Evolutionary conservation across 164 flowering plant species (phyloP).

Genomic region (Cinnamomum chago): DNA sequence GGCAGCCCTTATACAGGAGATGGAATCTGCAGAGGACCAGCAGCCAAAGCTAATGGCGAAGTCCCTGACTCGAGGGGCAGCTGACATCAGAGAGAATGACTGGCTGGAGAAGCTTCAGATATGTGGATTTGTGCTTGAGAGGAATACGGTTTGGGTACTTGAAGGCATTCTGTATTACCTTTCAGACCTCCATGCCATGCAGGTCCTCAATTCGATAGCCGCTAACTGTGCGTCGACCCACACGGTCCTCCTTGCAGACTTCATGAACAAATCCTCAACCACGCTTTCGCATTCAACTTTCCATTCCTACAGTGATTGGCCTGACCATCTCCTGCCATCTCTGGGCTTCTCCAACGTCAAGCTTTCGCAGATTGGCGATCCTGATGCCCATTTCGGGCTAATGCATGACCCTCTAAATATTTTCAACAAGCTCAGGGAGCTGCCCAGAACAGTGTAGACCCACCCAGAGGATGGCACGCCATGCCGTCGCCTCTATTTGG

Average conservation of each 20-base stretch:
- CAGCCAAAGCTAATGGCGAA: conserved; percentile 54
- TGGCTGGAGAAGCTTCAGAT: conserved; percentile 75
- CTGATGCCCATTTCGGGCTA: conserved; percentile 87
- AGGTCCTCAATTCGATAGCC: conserved; percentile 66
- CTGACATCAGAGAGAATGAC: conserved; percentile 58
- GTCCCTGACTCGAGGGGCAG: conserved; percentile 68
- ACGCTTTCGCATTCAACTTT: conserved; percentile 47
- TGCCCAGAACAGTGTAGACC: conserved; percentile 70
- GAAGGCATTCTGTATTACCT: conserved; percentile 87
- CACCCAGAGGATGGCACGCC: conserved; percentile 88
- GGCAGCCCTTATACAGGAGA: conserved; percentile 51
- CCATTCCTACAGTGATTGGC: conserved; percentile 90
- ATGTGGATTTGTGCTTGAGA: conserved; percentile 64
- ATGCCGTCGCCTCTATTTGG: conserved; percentile 73
- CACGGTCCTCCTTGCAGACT: conserved; percentile 82
- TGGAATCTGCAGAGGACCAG: conserved; percentile 30
- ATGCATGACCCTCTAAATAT: conserved; percentile 70
- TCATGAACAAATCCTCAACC: conserved; percentile 82
- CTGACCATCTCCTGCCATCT: conserved; percentile 79
- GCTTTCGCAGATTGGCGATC: conserved; percentile 87
- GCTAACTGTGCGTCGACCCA: conserved; percentile 43
- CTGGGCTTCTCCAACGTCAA: conserved; percentile 72
- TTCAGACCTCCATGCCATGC: conserved; percentile 55
- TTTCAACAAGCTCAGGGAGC: conserved; percentile 71
- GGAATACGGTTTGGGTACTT: conserved; percentile 77